These are phyloP conservation scores for Symbiotaphrina buchneri DNA, from an alignment of 495 filamentous ascomycete species.

Conservation along the genomic window DNA sequence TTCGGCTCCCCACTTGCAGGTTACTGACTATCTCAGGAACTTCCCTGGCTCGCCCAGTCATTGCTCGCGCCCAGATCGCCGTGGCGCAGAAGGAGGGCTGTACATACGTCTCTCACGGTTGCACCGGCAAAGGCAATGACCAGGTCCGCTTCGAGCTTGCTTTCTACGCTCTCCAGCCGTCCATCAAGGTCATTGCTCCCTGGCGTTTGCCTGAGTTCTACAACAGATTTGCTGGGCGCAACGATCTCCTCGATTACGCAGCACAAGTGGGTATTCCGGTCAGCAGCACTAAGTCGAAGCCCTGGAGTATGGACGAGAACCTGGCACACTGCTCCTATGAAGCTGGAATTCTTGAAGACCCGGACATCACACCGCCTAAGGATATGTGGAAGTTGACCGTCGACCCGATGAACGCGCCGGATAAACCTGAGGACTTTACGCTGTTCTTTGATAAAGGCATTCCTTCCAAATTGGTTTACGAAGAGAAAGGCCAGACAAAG, in stretches of 20 bases:
- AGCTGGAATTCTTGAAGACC: conserved; percentile 46
- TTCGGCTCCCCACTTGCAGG: not conserved
- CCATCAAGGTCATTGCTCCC: conserved; percentile 71
- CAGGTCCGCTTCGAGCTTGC: conserved; percentile 72
- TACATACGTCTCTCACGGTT: conserved; percentile 50
- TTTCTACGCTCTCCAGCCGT: conserved; percentile 40
- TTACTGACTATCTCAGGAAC: conserved; percentile 21
- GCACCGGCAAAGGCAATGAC: conserved; percentile 75
- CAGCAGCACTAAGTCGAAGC: conserved; percentile 49
- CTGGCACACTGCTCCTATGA: conserved; percentile 83
- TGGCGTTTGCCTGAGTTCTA: conserved; percentile 77
- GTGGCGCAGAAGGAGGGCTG: conserved; percentile 50
- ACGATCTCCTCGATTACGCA: conserved; percentile 79
- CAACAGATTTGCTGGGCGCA: conserved; percentile 58
- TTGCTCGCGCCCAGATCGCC: conserved; percentile 58
- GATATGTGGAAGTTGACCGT: conserved; percentile 76
- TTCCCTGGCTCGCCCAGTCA: conserved; percentile 68
- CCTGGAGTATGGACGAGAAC: conserved; percentile 52
- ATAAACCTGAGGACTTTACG: conserved; percentile 55
- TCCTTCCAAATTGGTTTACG: conserved; percentile 42
- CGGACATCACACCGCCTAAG: conserved; percentile 37
- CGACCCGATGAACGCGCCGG: conserved; percentile 54
- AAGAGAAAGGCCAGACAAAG: conserved; percentile 17
- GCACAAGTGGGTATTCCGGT: conserved; percentile 59
- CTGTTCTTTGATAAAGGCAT: conserved; percentile 71